Evolutionary conservation across 129 eudicot species (phyloP).

Genomic region (Artemisia argyi): DNA sequence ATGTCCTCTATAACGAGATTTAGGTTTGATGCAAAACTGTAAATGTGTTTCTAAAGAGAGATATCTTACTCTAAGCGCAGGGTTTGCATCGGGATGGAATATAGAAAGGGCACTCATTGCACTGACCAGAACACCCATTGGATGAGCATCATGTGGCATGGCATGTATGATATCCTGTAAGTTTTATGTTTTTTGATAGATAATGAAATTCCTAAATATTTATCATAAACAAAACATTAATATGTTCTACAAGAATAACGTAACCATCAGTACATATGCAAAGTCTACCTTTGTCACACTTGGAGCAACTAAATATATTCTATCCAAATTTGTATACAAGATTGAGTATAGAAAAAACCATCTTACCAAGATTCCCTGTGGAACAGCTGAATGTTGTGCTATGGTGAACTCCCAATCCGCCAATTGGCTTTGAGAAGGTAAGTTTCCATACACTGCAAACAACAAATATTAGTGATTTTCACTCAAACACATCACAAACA

Average conservation of each 20-base stretch:
- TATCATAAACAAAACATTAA: neutral
- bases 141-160: slow-evolving; percentile 99
- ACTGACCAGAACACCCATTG: slow-evolving; percentile 98
- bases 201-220: neutral
- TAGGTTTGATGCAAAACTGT: neutral
- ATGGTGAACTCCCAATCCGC: slow-evolving; percentile 96
- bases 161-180: slow-evolving; percentile 93
- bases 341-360: slow-evolving; percentile 1
- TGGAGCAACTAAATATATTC: neutral
- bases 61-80: slow-evolving; percentile 87
- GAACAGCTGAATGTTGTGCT: slow-evolving; percentile 97
- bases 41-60: neutral
- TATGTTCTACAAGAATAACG: slow-evolving; percentile 8
- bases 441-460: slow-evolving; percentile 83
- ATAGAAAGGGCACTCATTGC: slow-evolving; percentile 98
- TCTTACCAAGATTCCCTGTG: slow-evolving; percentile 86
- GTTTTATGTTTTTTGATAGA: neutral
- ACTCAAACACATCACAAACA: neutral
- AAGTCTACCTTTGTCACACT: too few relatives aligned
- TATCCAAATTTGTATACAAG: neutral
- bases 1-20: neutral
- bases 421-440: slow-evolving; percentile 80
- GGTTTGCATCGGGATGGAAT: slow-evolving; percentile 99
- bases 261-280: neutral
- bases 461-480: slow-evolving; percentile 8